Percentiles rank a stretch among this genome's conserved stretches.
Conservation (phyloP, 371 early-diverging fungal species). For the Amoeboaphelidium protococcarum region DNA sequence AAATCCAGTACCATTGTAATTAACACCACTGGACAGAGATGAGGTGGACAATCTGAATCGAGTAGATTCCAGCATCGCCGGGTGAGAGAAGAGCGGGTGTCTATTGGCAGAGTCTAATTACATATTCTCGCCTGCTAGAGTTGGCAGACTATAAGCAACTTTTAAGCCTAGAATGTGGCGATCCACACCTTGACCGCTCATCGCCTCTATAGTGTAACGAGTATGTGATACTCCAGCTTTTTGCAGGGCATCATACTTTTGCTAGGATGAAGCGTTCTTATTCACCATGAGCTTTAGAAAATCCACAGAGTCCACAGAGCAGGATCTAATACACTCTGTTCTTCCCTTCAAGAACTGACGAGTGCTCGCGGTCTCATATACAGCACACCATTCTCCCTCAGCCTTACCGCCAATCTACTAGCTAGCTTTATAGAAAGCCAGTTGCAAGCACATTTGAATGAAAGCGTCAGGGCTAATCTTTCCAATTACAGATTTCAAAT, state of each 20-base stretch:
- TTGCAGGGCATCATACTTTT: conserved; percentile 1
- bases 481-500: conserved; percentile 8
- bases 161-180: conserved; percentile 50
- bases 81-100: conserved; percentile 29
- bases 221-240: conserved; percentile 30
- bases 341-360: conserved; percentile 48
- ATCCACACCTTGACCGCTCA: conserved; percentile 41
- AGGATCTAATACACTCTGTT: conserved; percentile 53
- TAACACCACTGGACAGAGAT: conserved; percentile 41
- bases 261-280: not conserved
- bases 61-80: conserved; percentile 26
- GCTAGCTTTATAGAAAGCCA: conserved; percentile 38
- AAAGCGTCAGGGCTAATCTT: conserved; percentile 43
- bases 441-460: conserved; percentile 49
- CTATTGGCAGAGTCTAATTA: conserved; percentile 21
- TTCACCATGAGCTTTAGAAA: conserved; percentile 30
- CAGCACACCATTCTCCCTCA: not conserved
- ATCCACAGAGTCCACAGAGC: conserved; percentile 30
- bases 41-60: conserved; percentile 35
- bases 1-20: conserved; percentile 41
- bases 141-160: conserved; percentile 16
- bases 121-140: conserved; percentile 18
- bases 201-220: conserved; percentile 32
- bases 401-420: no score
- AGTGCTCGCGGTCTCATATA: conserved; percentile 27